Evolutionary conservation across 441 rosid genomes (phyloP), one percentile per base, ranked within the genome.

Genomic region (Dalechampia spathulata): DNA sequence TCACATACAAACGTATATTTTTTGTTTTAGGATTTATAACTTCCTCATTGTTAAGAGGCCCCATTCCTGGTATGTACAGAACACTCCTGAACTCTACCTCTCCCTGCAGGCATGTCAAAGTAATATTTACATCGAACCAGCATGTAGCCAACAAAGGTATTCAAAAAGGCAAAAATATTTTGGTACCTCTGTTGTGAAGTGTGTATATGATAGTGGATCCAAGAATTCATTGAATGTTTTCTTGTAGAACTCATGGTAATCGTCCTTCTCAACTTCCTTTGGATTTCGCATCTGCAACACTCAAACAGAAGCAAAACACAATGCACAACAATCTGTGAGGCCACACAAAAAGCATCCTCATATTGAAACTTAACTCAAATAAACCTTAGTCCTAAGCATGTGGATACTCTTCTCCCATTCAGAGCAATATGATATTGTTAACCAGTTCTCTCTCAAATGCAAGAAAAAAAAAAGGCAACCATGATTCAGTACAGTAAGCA

Each of bases 31-130:
- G 87, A 65, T 87, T 93, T 11, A 76, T 61, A 3, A 85, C 80
- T 4, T 90, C 97, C 68, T 93, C 97, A 25, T 83, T 87, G 80
- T 86, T 92, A 30, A 92, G 85, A 65, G 99, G 99, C 48, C 96
- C 96, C 97, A 92, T 89, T 60, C 99, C 99, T 51, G 99, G 99
- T 62, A 89, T 70, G 75, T 84, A 92, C 3, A 92, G 54, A 74
- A 92, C 86, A 69, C 97, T 89, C 74, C 95, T 83, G 67, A 92
- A 89, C 81, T 92, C 97, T 63, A 92, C 99, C 74, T 92, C 99
- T 25, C 99, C 99, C 99, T 88, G 80, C 73, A 68, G 32, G 43
- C 44, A 27, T 42, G 23, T 12, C 53, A 17, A 45, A 55, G 34
- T 30, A 43, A 7, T 52, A 41, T 58, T 49, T 58, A 52, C 49